Evolutionary conservation across 1,139 yeast genomes (phyloP), one percentile per base, ranked within the genome.

Genomic region (Blastobotrys raffinosifermentans): DNA sequence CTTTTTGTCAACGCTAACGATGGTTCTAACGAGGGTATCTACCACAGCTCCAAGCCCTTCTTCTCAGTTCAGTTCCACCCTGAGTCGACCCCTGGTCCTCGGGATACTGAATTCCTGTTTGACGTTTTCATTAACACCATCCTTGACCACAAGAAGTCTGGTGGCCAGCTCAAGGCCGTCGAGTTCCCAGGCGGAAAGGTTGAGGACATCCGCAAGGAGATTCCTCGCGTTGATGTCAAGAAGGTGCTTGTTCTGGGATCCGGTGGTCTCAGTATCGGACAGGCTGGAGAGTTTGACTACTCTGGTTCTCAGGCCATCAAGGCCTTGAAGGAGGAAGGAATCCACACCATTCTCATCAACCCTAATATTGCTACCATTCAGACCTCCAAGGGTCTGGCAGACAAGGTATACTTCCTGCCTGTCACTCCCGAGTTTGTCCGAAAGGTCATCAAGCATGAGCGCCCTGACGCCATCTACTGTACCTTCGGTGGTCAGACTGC

Each of bases 31-130:
- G 99, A 93, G 70, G 99, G 99, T 79, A 87, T 93, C 51, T 89
- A 86, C 70, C 89, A 89, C 66, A 75, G 81, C 32, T 71, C 77
- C 46, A 72, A 83, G 61, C 98, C 99, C 33, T 82, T 73, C 62
- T 93, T 93, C 72, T 91, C 98, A n/a, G 97, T 91, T 35, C 99
- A 93, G 72, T 91, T 93, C 75, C 99, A 93, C 61, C 99, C 99
- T 16, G 99, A 93, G 70, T 86, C 97, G 22, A 86, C 96, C 39
- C 98, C 98, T 32, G 99, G 99, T 63, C 99, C 99, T 61, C 80
- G 96, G 62, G 99, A 93, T 63, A 91, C 99, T 40, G 98, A 93
- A 66, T 93, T 91, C 63, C 73, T 93, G 61, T 93, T 93, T 57
- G 98, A 93, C 58, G 89, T 85, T 26, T 93, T 93, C 66, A 82